A percentile compares a stretch with the other conserved stretches of the same genome.
Conservation (phyloP, 2,329 filamentous ascomycete species). For the Stachybotrys chlorohalonatus region DNA sequence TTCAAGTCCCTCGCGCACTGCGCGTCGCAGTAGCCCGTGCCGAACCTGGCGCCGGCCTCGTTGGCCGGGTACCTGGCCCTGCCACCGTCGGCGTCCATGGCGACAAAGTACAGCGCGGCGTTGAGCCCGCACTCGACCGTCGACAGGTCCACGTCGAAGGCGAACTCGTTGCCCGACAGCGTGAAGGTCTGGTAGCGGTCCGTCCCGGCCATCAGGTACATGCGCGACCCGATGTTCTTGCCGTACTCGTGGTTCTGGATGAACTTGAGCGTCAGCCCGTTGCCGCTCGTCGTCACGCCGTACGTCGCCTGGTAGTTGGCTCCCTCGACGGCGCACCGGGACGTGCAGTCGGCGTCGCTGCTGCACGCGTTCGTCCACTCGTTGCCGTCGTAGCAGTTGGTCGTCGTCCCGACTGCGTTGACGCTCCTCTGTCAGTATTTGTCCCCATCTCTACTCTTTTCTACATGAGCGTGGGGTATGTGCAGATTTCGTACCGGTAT, state of each 20-base stretch:
- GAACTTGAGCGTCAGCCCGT: constrained; percentile 40
- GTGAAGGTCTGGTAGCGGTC: constrained; percentile 47
- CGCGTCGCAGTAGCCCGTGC: constrained; percentile 53
- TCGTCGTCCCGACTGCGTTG: constrained; percentile 14
- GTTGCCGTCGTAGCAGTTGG: constrained; percentile 42
- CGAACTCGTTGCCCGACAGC: constrained; percentile 50
- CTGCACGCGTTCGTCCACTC: constrained; percentile 25
- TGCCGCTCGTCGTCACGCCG: constrained; percentile 36
- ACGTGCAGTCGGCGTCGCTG: constrained; percentile 28
- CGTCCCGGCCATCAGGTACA: constrained; percentile 22
- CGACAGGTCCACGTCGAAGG: constrained; percentile 56
- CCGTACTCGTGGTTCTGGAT: constrained; percentile 36
- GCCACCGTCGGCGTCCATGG: constrained; percentile 50
- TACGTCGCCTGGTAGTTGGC: constrained; percentile 36
- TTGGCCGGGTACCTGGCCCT: constrained; percentile 33
- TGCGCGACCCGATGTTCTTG: constrained; percentile 32
- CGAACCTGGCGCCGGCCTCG: constrained; percentile 48
- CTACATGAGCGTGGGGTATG: too few species aligned
- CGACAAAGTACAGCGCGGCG: constrained; percentile 50
- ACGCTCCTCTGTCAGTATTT: neutral
- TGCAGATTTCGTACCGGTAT: constrained; percentile 18
- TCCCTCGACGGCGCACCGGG: constrained; percentile 37
- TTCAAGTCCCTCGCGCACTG: constrained; percentile 36
- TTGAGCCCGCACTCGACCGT: constrained; percentile 56
- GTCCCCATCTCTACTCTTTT: too few species aligned